Evolutionary conservation across 108 stramenopile genomes (phyloP).

Genomic region (Skeletonema grethae): DNA sequence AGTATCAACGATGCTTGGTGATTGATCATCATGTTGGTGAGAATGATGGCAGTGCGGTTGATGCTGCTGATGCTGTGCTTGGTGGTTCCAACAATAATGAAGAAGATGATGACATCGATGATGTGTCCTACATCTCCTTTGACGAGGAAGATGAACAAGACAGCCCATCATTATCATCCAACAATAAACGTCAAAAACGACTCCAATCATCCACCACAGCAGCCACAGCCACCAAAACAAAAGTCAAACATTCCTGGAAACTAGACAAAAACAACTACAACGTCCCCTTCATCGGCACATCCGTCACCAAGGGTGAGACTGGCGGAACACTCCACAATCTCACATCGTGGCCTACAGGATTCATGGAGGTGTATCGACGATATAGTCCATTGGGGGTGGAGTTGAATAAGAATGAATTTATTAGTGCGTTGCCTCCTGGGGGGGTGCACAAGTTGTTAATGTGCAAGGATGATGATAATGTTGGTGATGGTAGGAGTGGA

Average conservation of each 20-base stretch:
- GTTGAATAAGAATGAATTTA: conserved; percentile 55
- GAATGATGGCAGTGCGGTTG: neutral
- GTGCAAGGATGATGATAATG: conserved; percentile 6
- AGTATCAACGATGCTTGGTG: conserved; percentile 54
- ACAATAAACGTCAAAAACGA: conserved; percentile 18
- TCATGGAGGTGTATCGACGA: conserved; percentile 70
- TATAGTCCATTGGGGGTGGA: conserved; percentile 76
- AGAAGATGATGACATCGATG: conserved; percentile 17
- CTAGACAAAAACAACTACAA: conserved; percentile 71
- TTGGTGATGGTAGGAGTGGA: neutral
- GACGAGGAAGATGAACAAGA: conserved; percentile 37
- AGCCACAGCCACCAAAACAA: conserved; percentile 40
- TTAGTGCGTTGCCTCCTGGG: conserved; percentile 48
- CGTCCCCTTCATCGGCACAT: conserved; percentile 87
- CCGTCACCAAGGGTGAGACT: conserved; percentile 63
- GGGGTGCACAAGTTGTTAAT: conserved; percentile 44
- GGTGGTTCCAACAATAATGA: neutral
- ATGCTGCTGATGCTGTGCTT: neutral
- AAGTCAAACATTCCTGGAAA: conserved; percentile 68
- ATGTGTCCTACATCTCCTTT: conserved; percentile 1
- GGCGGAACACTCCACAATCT: conserved; percentile 21
- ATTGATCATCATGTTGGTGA: conserved; percentile 6
- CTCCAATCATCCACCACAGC: neutral
- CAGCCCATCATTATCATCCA: conserved; percentile 4
- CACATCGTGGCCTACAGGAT: conserved; percentile 78